A percentile compares a stretch with the other conserved stretches of the same genome.
phyloP scores from a whole-genome alignment of 768 basidiomycete genomes.

The Suillus subalutaceus region DNA sequence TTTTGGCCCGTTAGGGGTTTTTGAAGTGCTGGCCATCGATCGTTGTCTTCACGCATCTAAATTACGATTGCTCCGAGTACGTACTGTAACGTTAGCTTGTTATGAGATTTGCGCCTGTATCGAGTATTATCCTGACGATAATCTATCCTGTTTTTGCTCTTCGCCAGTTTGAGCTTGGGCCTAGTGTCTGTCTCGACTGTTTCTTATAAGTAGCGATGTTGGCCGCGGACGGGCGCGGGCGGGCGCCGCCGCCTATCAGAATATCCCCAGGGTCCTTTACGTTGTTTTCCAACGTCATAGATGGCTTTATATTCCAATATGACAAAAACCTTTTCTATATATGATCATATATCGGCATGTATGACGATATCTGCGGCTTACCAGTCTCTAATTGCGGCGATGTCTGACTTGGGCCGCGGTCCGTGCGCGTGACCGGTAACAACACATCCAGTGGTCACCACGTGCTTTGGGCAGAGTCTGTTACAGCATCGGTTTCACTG shows the following conservation, averaged over 20 bases:
- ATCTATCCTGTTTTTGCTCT: conserved; percentile 1
- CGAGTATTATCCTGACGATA: conserved; percentile 7
- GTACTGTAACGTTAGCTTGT: conserved; percentile 9
- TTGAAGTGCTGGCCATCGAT: conserved; percentile 5
- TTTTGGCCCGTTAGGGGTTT: conserved; percentile 7
- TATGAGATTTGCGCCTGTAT: conserved; percentile 4
- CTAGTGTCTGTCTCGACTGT: background rate
- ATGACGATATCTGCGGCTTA: too few species aligned
- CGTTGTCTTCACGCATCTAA: conserved; percentile 4
- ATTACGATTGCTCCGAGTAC: conserved; percentile 1
- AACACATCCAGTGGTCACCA: background rate
- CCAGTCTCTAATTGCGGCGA: background rate
- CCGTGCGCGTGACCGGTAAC: background rate
- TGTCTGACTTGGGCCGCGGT: background rate
- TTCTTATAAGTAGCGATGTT: background rate
- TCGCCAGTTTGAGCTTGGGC: background rate
- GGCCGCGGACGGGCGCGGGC: too few species aligned
- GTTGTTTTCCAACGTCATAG: too few species aligned
- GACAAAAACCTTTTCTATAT: too few species aligned
- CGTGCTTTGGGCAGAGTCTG: background rate
- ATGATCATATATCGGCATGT: too few species aligned
- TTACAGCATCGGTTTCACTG: background rate
- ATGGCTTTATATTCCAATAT: too few species aligned
- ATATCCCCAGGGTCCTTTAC: too few species aligned
- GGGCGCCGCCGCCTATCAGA: too few species aligned